These are phyloP conservation scores for Endoconidiophora polonica DNA, from an alignment of 2,329 filamentous ascomycete genomes.

Conservation along the genomic window DNA sequence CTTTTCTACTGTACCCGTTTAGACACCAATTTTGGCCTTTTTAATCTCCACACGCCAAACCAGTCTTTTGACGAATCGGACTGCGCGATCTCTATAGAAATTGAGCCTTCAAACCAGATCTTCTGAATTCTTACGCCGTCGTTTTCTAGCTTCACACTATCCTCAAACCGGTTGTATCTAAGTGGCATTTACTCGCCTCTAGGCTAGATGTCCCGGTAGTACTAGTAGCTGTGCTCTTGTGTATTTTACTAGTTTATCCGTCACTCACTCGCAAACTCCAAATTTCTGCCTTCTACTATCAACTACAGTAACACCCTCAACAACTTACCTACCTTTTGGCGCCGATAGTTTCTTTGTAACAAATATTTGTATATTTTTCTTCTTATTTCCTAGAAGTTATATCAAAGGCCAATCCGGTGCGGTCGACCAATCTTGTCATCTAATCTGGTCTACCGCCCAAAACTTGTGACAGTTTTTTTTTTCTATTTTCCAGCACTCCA, in stretches of 20 bases:
- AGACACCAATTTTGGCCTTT: not conserved
- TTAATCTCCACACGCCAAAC: not conserved
- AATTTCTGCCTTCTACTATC: not conserved
- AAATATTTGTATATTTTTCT: not conserved
- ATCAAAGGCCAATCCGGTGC: slow-evolving; percentile 1
- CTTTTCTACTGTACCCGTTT: not conserved
- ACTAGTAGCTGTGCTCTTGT: not conserved
- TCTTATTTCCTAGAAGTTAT: not conserved
- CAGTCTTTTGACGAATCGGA: not conserved
- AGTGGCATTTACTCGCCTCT: slow-evolving; percentile 5
- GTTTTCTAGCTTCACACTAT: slow-evolving; percentile 10
- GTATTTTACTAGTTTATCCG: not conserved
- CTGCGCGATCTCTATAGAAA: slow-evolving; percentile 6
- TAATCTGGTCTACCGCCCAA: slow-evolving; percentile 10
- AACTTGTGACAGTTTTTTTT: not conserved
- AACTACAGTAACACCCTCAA: not conserved
- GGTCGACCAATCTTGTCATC: slow-evolving; percentile 4
- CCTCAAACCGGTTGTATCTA: not conserved
- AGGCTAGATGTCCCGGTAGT: slow-evolving; percentile 8
- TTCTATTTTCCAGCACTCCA: slow-evolving; percentile 27
- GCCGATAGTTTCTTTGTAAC: not conserved
- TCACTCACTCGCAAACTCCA: not conserved
- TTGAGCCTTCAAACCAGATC: not conserved
- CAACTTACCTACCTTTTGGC: not conserved
- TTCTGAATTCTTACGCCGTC: not conserved